Conservation (phyloP, 179 eudicot species). For the Dionaea muscipula region DNA sequence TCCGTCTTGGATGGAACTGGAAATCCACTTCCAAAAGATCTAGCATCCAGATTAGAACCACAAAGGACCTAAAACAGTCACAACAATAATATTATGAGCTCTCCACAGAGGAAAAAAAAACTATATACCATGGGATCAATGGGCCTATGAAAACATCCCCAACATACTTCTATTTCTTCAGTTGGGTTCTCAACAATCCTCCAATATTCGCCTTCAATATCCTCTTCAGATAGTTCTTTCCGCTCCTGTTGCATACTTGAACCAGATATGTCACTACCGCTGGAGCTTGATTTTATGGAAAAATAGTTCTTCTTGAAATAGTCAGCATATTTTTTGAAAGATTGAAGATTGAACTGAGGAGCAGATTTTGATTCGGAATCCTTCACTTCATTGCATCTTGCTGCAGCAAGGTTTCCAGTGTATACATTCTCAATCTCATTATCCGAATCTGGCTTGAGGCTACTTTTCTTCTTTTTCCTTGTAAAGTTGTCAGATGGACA, state of each 20-base stretch:
- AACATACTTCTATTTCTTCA: conserved; percentile 65
- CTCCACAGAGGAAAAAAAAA: conserved; percentile 4
- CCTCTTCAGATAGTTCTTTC: conserved; percentile 31
- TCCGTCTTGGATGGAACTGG: conserved; percentile 15
- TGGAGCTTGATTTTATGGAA: conserved; percentile 14
- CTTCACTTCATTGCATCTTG: conserved; percentile 13
- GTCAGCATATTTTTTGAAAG: conserved; percentile 61
- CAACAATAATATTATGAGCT: conserved; percentile 9
- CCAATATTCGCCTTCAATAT: conserved; percentile 76
- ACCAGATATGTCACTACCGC: conserved; percentile 11
- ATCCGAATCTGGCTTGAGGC: conserved; percentile 12
- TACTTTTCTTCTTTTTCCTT: conserved; percentile 27
- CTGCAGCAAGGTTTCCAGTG: conserved; percentile 17
- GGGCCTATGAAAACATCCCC: conserved; percentile 6
- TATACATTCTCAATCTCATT: conserved; percentile 17
- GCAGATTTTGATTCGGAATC: conserved; percentile 30
- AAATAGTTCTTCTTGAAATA: conserved; percentile 49
- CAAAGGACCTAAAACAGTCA: conserved; percentile 44
- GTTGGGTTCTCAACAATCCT: conserved; percentile 61
- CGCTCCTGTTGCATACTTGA: conserved; percentile 9
- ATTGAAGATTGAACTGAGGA: conserved; percentile 41
- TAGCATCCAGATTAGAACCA: conserved; percentile 29
- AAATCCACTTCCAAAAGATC: conserved; percentile 26
- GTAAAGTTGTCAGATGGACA: conserved; percentile 16
- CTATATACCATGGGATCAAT: neutral